A percentile compares a stretch with the other conserved stretches of the same genome.
Evolutionary conservation across 1,284 basidiomycete species (phyloP).

Genomic region (Ceratobasidium sp.): DNA sequence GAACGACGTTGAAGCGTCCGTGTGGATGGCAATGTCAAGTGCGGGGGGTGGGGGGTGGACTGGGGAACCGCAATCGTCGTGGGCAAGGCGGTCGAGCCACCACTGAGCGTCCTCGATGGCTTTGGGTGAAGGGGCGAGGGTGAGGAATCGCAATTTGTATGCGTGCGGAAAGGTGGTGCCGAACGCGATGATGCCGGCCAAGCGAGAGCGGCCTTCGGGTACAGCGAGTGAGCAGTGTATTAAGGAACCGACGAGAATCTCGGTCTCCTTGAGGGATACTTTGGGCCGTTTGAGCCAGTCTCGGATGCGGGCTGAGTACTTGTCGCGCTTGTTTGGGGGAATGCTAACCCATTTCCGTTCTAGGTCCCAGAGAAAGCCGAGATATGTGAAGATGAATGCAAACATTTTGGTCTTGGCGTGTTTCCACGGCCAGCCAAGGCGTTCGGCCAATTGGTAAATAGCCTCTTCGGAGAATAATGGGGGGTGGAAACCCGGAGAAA

Average conservation of each 20-base stretch:
- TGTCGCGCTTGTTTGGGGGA: constrained; percentile 31
- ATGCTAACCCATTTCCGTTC: constrained; percentile 3
- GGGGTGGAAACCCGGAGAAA: not conserved
- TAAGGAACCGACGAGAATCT: constrained; percentile 33
- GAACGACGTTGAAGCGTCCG: constrained; percentile 45
- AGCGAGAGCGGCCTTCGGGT: constrained; percentile 7
- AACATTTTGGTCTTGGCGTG: constrained; percentile 39
- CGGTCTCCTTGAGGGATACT: not conserved
- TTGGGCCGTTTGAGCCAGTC: not conserved
- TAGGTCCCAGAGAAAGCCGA: constrained; percentile 45
- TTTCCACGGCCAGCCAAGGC: constrained; percentile 47
- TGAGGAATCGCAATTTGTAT: not conserved
- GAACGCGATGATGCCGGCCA: constrained; percentile 5
- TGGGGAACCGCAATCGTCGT: not conserved
- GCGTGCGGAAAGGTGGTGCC: not conserved
- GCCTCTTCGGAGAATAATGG: constrained; percentile 49
- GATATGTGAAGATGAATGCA: constrained; percentile 1
- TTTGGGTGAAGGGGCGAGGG: not conserved
- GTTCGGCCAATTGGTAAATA: constrained; percentile 65
- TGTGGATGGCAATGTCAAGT: not conserved
- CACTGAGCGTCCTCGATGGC: constrained; percentile 29
- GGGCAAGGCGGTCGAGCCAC: constrained; percentile 12
- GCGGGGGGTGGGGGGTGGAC: not conserved
- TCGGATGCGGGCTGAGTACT: constrained; percentile 11
- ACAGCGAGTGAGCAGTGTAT: constrained; percentile 37